Base-by-base conservation (phyloP, 768 basidiomycete genomes). In the Cubamyces lactineus region DNA sequence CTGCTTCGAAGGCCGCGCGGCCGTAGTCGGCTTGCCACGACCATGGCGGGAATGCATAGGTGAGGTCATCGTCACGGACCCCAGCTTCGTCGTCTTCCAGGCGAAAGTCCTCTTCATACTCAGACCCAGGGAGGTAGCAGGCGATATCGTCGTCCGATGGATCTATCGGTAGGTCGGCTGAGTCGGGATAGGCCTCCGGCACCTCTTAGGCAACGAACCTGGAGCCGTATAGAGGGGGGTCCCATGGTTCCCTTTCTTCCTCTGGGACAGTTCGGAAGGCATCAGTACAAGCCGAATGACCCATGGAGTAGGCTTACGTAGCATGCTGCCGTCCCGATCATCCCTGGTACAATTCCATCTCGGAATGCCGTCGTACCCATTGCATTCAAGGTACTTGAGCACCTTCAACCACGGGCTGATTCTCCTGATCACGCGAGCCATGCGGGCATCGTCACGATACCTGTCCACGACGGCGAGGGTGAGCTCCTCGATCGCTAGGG, bases 401-500 rank as follows among this genome's bases (percentile, higher is more conserved):
- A 12, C 17, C 43, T 53, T 59, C 28, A 59, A 17, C 49, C 51
- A 46, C 19, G 50, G 58, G 30, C 58, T 46, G 16, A 59, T 34
- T 30, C n/a, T 45, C 51, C 28, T 43, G 42, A 59, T 15, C 6
- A 59, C 41, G 13, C 51, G 50, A 28, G 51, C 58, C 26, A 59
- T 50, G 41, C 30, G 43, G 3, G 50, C 28, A 11, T 59, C 58
- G 38, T 59, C 50, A 5, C 58, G 58, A 21, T 59, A 59, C 30
- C 19, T 24, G 21, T 52, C 43, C 30, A n/a, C n/a, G 12, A 41
- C 21, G 9, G 49, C 11, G 15, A 59, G n/a, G 4, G 23, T 39
- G 13, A 59, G 19, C 28, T 53, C 50, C 23, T 59, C 42, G 19
- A 53, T 13, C 15, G 51, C 58, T 2, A 53, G 30, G 8, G 40